Percentiles rank a stretch among this genome's conserved stretches.
These are phyloP conservation scores for Helminthosporium solani DNA, from an alignment of 2,329 filamentous ascomycete genomes.

Conservation along the genomic window DNA sequence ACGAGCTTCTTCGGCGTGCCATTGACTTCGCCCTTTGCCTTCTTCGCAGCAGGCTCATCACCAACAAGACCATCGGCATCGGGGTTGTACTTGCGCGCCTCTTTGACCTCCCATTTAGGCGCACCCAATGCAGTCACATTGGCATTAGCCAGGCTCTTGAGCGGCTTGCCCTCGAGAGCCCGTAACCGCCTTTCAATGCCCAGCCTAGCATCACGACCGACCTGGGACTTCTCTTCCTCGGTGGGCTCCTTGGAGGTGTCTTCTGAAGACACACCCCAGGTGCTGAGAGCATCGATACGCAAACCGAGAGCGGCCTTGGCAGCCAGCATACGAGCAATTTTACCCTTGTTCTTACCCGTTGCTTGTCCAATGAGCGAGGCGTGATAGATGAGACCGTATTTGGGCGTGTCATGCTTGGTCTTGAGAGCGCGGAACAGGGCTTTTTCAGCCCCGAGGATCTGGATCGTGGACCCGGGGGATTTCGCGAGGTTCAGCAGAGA, in stretches of 20 bases:
- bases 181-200: constrained; percentile 76
- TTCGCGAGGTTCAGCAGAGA: constrained; percentile 95
- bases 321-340: constrained; percentile 94
- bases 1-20: constrained; percentile 47
- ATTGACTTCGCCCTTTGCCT: constrained; percentile 47
- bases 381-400: constrained; percentile 85
- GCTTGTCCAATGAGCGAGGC: constrained; percentile 82
- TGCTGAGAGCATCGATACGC: constrained; percentile 84
- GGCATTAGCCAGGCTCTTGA: constrained; percentile 71
- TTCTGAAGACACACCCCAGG: constrained; percentile 67
- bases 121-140: constrained; percentile 35
- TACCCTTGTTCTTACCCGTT: constrained; percentile 97
- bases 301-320: constrained; percentile 91
- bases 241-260: constrained; percentile 56
- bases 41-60: constrained; percentile 63
- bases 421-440: constrained; percentile 97
- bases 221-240: constrained; percentile 82
- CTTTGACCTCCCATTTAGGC: constrained; percentile 87
- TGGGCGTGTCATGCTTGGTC: constrained; percentile 98
- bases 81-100: constrained; percentile 89
- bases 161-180: constrained; percentile 84
- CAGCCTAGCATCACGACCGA: constrained; percentile 71
- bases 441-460: constrained; percentile 98
- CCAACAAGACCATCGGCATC: constrained; percentile 83
- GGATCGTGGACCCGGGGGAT: constrained; percentile 90